Percentiles rank a stretch among this genome's conserved stretches.
These are phyloP conservation scores for Citrullus mucosospermus DNA, from an alignment of 306 rosid genomes.

Conservation along the genomic window DNA sequence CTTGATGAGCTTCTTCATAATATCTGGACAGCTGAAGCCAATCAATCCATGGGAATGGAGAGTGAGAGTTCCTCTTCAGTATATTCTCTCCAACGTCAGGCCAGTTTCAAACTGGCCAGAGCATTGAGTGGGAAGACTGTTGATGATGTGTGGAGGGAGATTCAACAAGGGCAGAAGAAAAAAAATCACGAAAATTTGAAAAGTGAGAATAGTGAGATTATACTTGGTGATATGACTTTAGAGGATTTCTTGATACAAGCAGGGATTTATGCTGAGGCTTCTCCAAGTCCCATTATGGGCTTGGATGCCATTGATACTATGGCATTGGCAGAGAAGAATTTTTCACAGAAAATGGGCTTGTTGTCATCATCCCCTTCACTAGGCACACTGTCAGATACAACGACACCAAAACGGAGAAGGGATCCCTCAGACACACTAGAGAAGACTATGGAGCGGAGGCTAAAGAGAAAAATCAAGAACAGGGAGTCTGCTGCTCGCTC, in stretches of 20 bases:
- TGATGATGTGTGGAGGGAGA: slow-evolving; percentile 74
- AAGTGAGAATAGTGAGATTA: slow-evolving; percentile 25
- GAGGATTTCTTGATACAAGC: slow-evolving; percentile 77
- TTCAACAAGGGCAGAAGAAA: slow-evolving; percentile 54
- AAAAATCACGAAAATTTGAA: slow-evolving; percentile 26
- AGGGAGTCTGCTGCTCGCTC: slow-evolving; percentile 89
- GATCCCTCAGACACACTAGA: slow-evolving; percentile 43
- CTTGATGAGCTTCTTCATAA: slow-evolving; percentile 71
- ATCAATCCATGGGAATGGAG: slow-evolving; percentile 24
- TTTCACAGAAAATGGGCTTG: slow-evolving; percentile 27
- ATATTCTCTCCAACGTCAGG: slow-evolving; percentile 45
- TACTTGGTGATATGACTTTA: slow-evolving; percentile 56
- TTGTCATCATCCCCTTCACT: slow-evolving; percentile 42
- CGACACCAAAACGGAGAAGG: slow-evolving; percentile 39
- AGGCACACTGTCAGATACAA: slow-evolving; percentile 42
- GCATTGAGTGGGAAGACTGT: slow-evolving; percentile 64
- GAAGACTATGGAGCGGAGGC: slow-evolving; percentile 61
- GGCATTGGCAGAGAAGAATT: slow-evolving; percentile 18
- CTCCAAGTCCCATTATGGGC: slow-evolving; percentile 25
- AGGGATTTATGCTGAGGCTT: slow-evolving; percentile 61
- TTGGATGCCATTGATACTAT: slow-evolving; percentile 27
- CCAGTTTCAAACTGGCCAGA: slow-evolving; percentile 47
- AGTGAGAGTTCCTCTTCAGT: slow-evolving; percentile 23
- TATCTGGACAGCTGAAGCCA: slow-evolving; percentile 61
- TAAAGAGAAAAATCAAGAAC: slow-evolving; percentile 76